Evolutionary conservation across 2,329 filamentous ascomycete genomes (phyloP).

Genomic region (Neonectria sp.): DNA sequence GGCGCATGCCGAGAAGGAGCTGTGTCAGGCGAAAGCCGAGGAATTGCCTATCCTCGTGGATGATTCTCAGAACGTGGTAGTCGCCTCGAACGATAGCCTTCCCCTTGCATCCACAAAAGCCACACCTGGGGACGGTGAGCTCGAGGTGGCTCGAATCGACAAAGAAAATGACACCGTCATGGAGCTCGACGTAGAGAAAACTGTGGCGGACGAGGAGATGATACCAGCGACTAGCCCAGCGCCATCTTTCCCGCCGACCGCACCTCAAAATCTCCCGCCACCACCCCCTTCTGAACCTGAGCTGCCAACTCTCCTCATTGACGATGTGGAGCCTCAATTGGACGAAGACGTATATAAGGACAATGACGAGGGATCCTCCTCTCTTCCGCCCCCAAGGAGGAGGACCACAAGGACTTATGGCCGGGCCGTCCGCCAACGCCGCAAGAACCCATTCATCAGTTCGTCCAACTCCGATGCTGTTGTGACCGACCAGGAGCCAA

Average conservation of each 20-base stretch:
- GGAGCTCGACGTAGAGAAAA: constrained; percentile 34
- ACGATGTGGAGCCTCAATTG: constrained; percentile 33
- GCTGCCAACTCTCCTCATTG: constrained; percentile 50
- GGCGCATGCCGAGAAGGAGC: not conserved
- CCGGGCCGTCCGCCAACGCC: constrained; percentile 34
- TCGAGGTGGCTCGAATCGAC: constrained; percentile 25
- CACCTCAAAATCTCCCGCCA: constrained; percentile 34
- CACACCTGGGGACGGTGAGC: constrained; percentile 47
- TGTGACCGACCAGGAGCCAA: constrained; percentile 28
- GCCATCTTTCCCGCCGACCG: constrained; percentile 47
- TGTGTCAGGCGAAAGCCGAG: constrained; percentile 24
- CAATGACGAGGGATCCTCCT: constrained; percentile 47
- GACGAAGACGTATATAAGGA: constrained; percentile 17
- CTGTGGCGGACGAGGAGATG: constrained; percentile 51
- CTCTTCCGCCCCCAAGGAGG: constrained; percentile 44
- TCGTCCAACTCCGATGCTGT: constrained; percentile 50
- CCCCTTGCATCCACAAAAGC: constrained; percentile 52
- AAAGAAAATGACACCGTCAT: constrained; percentile 28
- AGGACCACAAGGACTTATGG: constrained; percentile 44
- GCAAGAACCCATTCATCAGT: constrained; percentile 47
- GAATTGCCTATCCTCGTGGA: constrained; percentile 37
- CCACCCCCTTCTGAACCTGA: constrained; percentile 52
- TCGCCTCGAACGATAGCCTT: constrained; percentile 45
- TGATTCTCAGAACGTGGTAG: constrained; percentile 46
- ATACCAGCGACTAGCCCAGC: constrained; percentile 58